These are phyloP conservation scores for Venturia nashicola DNA, from an alignment of 2,329 filamentous ascomycete genomes.

Conservation along the genomic window DNA sequence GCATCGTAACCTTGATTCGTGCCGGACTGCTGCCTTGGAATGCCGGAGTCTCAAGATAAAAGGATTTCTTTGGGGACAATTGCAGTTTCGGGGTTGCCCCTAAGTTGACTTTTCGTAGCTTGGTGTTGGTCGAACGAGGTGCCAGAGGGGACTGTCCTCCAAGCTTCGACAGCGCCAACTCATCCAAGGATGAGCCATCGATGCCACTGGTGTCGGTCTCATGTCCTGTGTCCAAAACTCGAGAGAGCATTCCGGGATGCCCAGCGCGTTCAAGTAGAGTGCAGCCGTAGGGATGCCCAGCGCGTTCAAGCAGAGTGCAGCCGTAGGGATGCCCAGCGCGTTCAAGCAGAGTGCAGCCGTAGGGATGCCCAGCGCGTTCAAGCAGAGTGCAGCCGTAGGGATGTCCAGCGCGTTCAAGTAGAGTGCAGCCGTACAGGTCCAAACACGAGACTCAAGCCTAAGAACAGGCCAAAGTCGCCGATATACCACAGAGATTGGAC, in stretches of 20 bases:
- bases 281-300: too few species aligned
- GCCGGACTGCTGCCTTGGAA: constrained; percentile 30
- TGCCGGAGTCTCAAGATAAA: constrained; percentile 27
- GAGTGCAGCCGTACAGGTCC: background rate
- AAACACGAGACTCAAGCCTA: background rate
- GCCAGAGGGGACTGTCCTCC: constrained; percentile 16
- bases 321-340: too few species aligned
- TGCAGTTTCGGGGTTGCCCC: constrained; percentile 14
- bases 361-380: background rate
- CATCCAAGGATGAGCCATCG: background rate
- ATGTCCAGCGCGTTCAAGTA: background rate
- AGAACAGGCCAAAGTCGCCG: background rate
- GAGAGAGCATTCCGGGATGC: background rate
- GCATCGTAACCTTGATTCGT: constrained; percentile 38
- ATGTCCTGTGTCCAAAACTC: background rate
- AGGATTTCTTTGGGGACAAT: constrained; percentile 32
- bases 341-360: too few species aligned
- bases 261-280: background rate
- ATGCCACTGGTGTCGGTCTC: background rate
- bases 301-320: too few species aligned
- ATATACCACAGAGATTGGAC: background rate
- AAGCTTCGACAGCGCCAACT: constrained; percentile 2
- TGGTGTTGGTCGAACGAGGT: constrained; percentile 18
- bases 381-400: too few species aligned
- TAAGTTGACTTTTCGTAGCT: constrained; percentile 11